These are phyloP conservation scores for Paulownia fortunei DNA, from an alignment of 257 asterid species.

Conservation along the genomic window DNA sequence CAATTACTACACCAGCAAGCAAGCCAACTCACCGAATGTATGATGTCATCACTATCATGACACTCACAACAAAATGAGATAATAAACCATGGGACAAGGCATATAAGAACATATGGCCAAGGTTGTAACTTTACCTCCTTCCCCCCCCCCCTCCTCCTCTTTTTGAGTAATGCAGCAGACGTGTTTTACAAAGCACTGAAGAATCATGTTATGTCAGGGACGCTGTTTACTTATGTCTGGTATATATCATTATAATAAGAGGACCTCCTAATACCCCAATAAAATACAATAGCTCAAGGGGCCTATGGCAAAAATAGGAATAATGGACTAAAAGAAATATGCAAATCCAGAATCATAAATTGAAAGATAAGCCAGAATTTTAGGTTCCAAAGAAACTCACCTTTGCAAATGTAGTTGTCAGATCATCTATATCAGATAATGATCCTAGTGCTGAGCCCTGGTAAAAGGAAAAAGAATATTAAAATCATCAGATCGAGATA, in stretches of 20 bases:
- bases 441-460: constrained; percentile 81
- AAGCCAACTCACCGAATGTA: background rate
- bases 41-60: background rate
- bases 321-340: background rate
- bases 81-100: background rate
- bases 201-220: constrained; percentile 3
- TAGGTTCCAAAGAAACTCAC: constrained; percentile 46
- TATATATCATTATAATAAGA: constrained; percentile 1
- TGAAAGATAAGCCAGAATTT: background rate
- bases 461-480: background rate
- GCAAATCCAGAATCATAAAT: constrained; percentile 18
- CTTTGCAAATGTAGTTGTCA: constrained; percentile 79
- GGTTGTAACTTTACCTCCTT: background rate
- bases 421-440: constrained; percentile 76
- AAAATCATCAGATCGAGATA: constrained; percentile 22
- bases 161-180: background rate
- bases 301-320: background rate
- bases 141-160: background rate
- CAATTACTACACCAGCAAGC: background rate
- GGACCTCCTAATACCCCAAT: constrained; percentile 4
- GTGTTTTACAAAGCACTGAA: constrained; percentile 1
- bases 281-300: background rate
- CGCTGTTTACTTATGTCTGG: background rate
- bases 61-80: background rate
- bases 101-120: background rate